Base-by-base conservation (phyloP, 768 basidiomycete species). In the Botryobasidium botryosum region DNA sequence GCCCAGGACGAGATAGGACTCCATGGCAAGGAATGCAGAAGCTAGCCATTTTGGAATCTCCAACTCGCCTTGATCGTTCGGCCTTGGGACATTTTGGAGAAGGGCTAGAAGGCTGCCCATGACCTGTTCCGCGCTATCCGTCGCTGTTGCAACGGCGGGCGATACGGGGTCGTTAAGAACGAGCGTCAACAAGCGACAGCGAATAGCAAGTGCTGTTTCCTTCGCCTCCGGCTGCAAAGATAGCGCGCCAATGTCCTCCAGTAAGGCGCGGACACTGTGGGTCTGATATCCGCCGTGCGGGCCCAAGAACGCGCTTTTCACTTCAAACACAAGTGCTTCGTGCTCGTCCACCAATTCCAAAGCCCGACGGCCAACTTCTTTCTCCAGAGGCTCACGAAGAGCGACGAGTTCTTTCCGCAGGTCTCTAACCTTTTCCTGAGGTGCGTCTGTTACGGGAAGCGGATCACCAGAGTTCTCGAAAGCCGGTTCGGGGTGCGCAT, bases 31-130 rank as follows among this genome's bases (percentile, higher is more conserved):
- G 10, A 97, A 67, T 53, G 81, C 76, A 2, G 84, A 71, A 1
- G 88, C 77, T 4, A 92, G 70, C 94, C 94, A 99, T 55, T 73
- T 77, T 6, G 92, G 88, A 25, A 72, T 63, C 63, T 44, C 73
- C 70, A 35, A 63, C n/a, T n/a, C n/a, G n/a, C n/a, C n/a, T n/a
- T n/a, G n/a, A n/a, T n/a, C n/a, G n/a, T n/a, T n/a, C n/a, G n/a
- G n/a, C n/a, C n/a, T 61, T 45, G 66, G 69, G 28, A 61, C 56
- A 13, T 68, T 67, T 53, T 68, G 63, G 25, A 87, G 64, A 12
- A 86, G 59, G 2, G 74, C 75, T 17, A 87, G 60, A 20, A 87
- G 63, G 46, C 68, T 67, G 39, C 79, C 75, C 72, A 86, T 74
- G 47, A 86, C 62, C 3, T 60, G 63, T 45, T 68, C 67, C 42